phyloP scores from a whole-genome alignment of 2,329 filamentous ascomycete species.

The Onygena corvina region DNA sequence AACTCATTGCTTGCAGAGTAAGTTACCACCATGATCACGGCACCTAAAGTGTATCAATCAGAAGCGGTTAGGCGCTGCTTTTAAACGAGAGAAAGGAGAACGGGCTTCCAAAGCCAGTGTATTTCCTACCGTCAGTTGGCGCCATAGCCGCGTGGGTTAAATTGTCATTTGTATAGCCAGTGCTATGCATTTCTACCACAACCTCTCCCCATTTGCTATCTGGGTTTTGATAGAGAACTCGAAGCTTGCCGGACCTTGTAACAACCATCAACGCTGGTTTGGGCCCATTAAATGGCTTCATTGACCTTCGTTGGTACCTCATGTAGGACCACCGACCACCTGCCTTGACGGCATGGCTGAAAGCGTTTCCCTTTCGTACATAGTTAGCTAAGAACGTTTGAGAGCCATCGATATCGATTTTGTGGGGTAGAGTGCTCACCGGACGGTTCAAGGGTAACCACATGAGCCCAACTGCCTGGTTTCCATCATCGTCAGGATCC shows the following conservation, averaged over 20 bases:
- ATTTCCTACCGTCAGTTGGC: slow-evolving; percentile 50
- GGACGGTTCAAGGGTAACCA: slow-evolving; percentile 60
- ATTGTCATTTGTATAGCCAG: slow-evolving; percentile 60
- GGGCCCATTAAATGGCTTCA: slow-evolving; percentile 57
- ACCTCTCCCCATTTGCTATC: slow-evolving; percentile 61
- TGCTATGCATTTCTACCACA: slow-evolving; percentile 59
- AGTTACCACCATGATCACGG: slow-evolving; percentile 28
- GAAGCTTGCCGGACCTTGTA: slow-evolving; percentile 60
- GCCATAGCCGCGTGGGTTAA: slow-evolving; percentile 67
- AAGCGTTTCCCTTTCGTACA: slow-evolving; percentile 28
- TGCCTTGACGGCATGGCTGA: slow-evolving; percentile 51
- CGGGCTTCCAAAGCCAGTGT: too few relatives aligned
- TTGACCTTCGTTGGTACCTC: slow-evolving; percentile 51
- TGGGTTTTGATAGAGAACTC: slow-evolving; percentile 64
- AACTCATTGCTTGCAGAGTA: slow-evolving; percentile 54
- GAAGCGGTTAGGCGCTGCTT: neutral
- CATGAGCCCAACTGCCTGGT: slow-evolving; percentile 68
- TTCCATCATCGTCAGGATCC: slow-evolving; percentile 63
- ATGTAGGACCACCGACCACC: slow-evolving; percentile 57
- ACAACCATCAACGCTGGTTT: slow-evolving; percentile 68
- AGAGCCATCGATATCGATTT: neutral
- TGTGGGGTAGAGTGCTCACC: slow-evolving; percentile 18
- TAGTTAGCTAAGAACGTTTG: slow-evolving; percentile 9
- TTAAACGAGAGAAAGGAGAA: slow-evolving; percentile 25
- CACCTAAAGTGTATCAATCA: neutral